Conservation (phyloP, 179 eudicot species). For the Beta macrorhiza region DNA sequence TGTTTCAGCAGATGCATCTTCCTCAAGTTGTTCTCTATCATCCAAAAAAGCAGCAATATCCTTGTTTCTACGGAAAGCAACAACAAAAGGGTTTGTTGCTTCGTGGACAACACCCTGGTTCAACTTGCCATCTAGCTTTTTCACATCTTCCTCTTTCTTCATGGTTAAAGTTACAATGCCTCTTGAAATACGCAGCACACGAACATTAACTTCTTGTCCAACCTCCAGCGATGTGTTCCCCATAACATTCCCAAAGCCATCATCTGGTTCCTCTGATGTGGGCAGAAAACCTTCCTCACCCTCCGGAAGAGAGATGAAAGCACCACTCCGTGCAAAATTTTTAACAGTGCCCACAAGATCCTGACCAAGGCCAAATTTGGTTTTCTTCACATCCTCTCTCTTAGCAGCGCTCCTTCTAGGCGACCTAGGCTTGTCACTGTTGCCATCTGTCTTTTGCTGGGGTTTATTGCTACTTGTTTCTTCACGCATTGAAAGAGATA, state of each 20-base stretch:
- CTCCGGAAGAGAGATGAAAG: slow-evolving; percentile 81
- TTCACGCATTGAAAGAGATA: slow-evolving; percentile 88
- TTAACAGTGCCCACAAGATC: slow-evolving; percentile 84
- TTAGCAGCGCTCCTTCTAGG: slow-evolving; percentile 45
- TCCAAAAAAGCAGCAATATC: slow-evolving; percentile 80
- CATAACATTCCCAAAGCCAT: slow-evolving; percentile 53
- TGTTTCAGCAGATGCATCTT: slow-evolving; percentile 32
- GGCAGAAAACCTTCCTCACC: slow-evolving; percentile 95
- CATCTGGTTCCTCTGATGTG: slow-evolving; percentile 66
- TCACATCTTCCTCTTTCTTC: slow-evolving; percentile 64
- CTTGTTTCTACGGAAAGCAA: slow-evolving; percentile 75
- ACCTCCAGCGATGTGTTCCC: slow-evolving; percentile 63
- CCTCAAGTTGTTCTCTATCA: slow-evolving; percentile 49
- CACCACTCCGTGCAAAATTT: slow-evolving; percentile 64
- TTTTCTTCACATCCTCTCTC: slow-evolving; percentile 48
- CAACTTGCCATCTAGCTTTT: slow-evolving; percentile 42
- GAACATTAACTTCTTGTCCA: slow-evolving; percentile 82
- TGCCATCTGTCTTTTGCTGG: slow-evolving; percentile 46
- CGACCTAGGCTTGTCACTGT: slow-evolving; percentile 46
- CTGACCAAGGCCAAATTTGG: slow-evolving; percentile 77
- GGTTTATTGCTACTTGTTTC: slow-evolving; percentile 42
- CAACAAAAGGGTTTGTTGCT: slow-evolving; percentile 76
- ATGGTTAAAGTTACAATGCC: slow-evolving; percentile 74
- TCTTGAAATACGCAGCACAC: slow-evolving; percentile 66
- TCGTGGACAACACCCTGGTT: slow-evolving; percentile 46